Percentiles rank a stretch among this genome's conserved stretches.
Conservation (phyloP, 2,329 filamentous ascomycete species). For the Talaromyces sp. region DNA sequence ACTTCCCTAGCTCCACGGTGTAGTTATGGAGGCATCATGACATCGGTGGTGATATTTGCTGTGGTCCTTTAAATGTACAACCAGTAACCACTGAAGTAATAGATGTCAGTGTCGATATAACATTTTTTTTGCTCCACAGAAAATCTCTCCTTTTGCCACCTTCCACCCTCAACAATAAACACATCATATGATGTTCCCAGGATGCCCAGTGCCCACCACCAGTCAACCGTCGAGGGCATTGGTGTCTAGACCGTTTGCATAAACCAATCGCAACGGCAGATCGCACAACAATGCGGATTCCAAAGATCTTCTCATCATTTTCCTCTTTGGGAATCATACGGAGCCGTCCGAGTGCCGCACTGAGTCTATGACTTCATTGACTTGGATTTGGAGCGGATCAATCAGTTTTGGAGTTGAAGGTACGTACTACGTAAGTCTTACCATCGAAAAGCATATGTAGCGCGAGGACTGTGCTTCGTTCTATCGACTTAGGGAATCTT, state of each 20-base stretch:
- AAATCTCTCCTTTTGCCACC: neutral
- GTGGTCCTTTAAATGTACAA: neutral
- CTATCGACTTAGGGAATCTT: neutral
- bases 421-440: neutral
- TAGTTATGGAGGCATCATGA: neutral
- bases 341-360: neutral
- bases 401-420: neutral
- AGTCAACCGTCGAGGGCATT: neutral
- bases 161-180: neutral
- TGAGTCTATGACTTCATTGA: slow-evolving; percentile 1
- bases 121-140: neutral
- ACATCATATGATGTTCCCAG: neutral
- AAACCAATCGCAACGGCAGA: neutral
- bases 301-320: neutral
- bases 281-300: neutral
- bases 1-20: neutral
- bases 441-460: neutral
- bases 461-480: neutral
- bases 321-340: neutral
- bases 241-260: neutral
- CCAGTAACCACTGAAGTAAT: neutral
- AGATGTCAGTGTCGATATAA: neutral
- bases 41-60: neutral
- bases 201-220: too few relatives aligned
- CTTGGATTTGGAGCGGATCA: neutral